Evolutionary conservation across 306 rosid species (phyloP), one percentile per base, ranked within the genome.

Genomic region (Alnus glutinosa): DNA sequence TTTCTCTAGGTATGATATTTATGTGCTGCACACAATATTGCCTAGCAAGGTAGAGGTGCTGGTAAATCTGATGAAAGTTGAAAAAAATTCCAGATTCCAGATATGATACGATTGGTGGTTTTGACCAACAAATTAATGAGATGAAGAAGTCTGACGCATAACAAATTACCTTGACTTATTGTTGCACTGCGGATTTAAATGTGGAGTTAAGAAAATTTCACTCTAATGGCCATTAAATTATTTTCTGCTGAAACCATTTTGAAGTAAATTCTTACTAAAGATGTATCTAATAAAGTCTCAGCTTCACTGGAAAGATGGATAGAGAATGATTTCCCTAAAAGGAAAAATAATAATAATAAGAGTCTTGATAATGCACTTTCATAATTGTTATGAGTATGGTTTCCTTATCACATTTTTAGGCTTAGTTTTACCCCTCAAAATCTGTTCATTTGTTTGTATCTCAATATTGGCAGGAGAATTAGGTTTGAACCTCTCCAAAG

Each of bases 21-120:
- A 95, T 63, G 98, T 92, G 81, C 98, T 91, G 79, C 98, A 92
- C 82, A 83, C 90, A 79, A 13, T 92, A 69, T 85, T 95, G 82
- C 98, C 97, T 2, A 90, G 96, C 89, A 92, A 92, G 90, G 98
- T 91, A 55, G 98, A 95, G 85, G 96, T 97, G 6, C 73, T 92
- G 75, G 98, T 95, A 79, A 92, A 95, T 83, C 28, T 95, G 74
- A 95, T 92, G 97, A 95, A 95, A 84, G 98, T 92, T 67, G 98
- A 23, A 95, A 78, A 95, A 95, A 77, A 95, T 95, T 79, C 97
- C 97, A 18, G 97, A 92, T 79, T 94, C 97, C 71, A 92, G 97
- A 0, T 92, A 91, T 82, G 98, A 95, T 80, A 95, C 91, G 97
- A 95, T 92, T 61, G 98, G 97, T 91, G 98, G 98, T 74, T 88